A percentile compares a stretch with the other conserved stretches of the same genome.
Conservation (phyloP, 148 eudicot species). For the Rhododendron williamsianum region DNA sequence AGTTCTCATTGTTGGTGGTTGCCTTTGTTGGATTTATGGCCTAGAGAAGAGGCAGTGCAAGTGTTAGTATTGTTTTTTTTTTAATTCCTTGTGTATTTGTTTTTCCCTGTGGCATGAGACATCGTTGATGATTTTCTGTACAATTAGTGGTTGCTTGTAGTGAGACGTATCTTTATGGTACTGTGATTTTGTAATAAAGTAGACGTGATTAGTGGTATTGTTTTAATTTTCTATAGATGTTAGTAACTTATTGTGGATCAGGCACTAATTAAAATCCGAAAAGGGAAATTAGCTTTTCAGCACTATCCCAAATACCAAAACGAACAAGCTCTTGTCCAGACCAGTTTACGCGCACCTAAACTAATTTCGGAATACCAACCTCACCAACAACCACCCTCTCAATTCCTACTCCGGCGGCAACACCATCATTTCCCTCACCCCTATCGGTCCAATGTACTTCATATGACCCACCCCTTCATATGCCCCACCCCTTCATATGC, state of each 20-base stretch:
- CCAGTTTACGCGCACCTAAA: no score
- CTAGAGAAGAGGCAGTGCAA: constrained; percentile 53
- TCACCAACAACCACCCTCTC: no score
- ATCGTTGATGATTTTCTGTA: not conserved
- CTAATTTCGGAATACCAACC: no score
- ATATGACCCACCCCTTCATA: no score
- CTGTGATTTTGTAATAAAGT: not conserved
- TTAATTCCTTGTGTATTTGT: not conserved
- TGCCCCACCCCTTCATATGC: no score
- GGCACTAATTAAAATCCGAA: no score
- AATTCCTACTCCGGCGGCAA: no score
- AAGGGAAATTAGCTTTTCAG: not conserved
- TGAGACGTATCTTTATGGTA: not conserved
- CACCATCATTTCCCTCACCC: no score
- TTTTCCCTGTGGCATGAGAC: not conserved
- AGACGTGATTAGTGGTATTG: not conserved
- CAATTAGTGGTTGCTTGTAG: not conserved
- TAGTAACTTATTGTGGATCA: no score
- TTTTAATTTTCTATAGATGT: not conserved
- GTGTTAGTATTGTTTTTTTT: not conserved
- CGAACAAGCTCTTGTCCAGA: no score
- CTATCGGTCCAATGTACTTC: no score
- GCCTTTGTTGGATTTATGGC: constrained; percentile 17
- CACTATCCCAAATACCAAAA: no score
- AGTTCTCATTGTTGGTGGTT: constrained; percentile 15